Conservation (phyloP, 2,329 filamentous ascomycete species). For the Fusarium sp. region DNA sequence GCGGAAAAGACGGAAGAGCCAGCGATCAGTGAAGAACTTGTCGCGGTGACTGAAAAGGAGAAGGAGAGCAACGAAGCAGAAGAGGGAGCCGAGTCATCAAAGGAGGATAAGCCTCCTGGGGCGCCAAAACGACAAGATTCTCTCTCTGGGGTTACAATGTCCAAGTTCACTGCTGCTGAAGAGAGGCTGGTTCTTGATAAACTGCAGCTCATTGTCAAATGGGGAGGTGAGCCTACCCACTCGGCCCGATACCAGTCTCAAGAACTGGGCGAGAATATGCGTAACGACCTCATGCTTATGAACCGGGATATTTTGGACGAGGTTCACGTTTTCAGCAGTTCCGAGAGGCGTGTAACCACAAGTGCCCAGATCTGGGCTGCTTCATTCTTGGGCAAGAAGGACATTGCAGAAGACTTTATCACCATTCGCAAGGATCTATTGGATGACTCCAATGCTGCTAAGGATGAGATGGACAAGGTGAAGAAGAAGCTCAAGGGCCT, state of each 20-base stretch:
- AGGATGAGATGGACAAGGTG: slow-evolving; percentile 99
- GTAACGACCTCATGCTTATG: slow-evolving; percentile 91
- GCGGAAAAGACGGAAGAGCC: slow-evolving; percentile 74
- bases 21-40: slow-evolving; percentile 52
- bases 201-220: slow-evolving; percentile 96
- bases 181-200: slow-evolving; percentile 95
- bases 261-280: slow-evolving; percentile 94
- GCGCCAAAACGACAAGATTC: slow-evolving; percentile 80
- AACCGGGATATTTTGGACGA: slow-evolving; percentile 93
- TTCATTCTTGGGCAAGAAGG: slow-evolving; percentile 87
- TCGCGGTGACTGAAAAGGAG: slow-evolving; percentile 46
- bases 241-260: slow-evolving; percentile 96
- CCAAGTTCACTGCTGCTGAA: slow-evolving; percentile 91
- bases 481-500: slow-evolving; percentile 99
- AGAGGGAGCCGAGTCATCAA: slow-evolving; percentile 38
- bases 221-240: slow-evolving; percentile 98
- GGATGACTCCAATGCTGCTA: slow-evolving; percentile 97
- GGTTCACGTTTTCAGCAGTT: slow-evolving; percentile 94
- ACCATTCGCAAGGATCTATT: slow-evolving; percentile 92
- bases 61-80: slow-evolving; percentile 42
- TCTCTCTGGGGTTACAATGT: slow-evolving; percentile 89
- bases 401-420: slow-evolving; percentile 87
- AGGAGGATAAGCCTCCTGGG: slow-evolving; percentile 32
- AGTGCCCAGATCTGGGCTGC: slow-evolving; percentile 97
- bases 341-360: slow-evolving; percentile 91